Conservation (phyloP, 257 asterid species). For the Forsythia suspensa region DNA sequence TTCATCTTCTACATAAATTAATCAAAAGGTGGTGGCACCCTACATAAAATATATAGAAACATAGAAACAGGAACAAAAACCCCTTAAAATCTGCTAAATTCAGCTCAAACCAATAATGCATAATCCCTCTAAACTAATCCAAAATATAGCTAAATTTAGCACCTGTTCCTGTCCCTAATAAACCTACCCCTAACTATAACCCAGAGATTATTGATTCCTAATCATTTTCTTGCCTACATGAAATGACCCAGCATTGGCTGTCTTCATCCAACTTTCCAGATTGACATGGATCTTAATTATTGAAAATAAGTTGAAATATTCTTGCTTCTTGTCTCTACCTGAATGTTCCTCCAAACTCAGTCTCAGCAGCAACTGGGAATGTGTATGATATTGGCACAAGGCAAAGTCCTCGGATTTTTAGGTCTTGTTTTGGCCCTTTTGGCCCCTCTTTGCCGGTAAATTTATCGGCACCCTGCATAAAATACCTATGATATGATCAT, state of each 20-base stretch:
- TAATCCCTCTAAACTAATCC: slow-evolving; percentile 26
- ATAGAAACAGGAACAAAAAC: slow-evolving; percentile 62
- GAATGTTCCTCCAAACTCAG: slow-evolving; percentile 54
- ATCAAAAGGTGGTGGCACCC: slow-evolving; percentile 17
- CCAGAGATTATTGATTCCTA: slow-evolving; percentile 29
- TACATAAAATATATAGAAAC: slow-evolving; percentile 10
- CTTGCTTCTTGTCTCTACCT: slow-evolving; percentile 33
- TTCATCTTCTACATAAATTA: slow-evolving; percentile 1
- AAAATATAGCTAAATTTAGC: slow-evolving; percentile 63
- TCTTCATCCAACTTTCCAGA: slow-evolving; percentile 27
- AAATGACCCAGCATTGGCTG: slow-evolving; percentile 57
- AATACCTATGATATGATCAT: neutral
- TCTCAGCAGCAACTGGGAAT: slow-evolving; percentile 71
- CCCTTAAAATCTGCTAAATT: slow-evolving; percentile 51
- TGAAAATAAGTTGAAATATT: neutral
- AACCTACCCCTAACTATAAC: slow-evolving; percentile 22
- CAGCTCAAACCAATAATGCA: slow-evolving; percentile 39
- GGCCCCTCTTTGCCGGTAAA: no score
- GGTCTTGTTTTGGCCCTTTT: slow-evolving; percentile 25
- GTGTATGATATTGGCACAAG: slow-evolving; percentile 81
- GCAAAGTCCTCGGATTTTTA: slow-evolving; percentile 75
- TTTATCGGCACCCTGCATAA: slow-evolving; percentile 36
- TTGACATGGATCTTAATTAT: slow-evolving; percentile 8
- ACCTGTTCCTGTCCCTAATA: slow-evolving; percentile 60
- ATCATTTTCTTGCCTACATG: slow-evolving; percentile 35